Conservation (phyloP, 2,329 filamentous ascomycete species). For the Bipolaris victoriae region DNA sequence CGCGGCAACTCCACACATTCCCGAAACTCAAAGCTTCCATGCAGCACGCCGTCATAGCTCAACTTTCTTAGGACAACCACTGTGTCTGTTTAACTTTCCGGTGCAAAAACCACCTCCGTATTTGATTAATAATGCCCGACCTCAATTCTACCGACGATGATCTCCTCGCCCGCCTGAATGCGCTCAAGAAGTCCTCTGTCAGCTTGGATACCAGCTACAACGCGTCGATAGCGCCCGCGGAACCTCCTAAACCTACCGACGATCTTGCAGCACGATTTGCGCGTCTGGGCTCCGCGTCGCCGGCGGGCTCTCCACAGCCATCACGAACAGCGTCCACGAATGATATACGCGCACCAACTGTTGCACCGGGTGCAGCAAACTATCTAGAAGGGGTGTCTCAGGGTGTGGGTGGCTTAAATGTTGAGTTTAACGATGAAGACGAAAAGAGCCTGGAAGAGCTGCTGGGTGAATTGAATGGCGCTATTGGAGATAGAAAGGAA, state of each 20-base stretch:
- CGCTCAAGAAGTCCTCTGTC: slow-evolving; percentile 54
- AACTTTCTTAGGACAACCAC: neutral
- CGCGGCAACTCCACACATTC: slow-evolving; percentile 19
- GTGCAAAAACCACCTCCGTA: neutral
- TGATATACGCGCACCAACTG: slow-evolving; percentile 25
- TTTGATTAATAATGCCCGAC: slow-evolving; percentile 19
- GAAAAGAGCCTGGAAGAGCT: slow-evolving; percentile 57
- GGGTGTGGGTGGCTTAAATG: slow-evolving; percentile 32
- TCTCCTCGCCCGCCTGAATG: slow-evolving; percentile 57
- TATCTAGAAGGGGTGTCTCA: slow-evolving; percentile 43
- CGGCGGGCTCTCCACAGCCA: slow-evolving; percentile 35
- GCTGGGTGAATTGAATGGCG: slow-evolving; percentile 49
- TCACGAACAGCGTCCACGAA: slow-evolving; percentile 29
- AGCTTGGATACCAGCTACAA: slow-evolving; percentile 38
- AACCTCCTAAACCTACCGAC: slow-evolving; percentile 28
- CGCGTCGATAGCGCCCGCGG: slow-evolving; percentile 23
- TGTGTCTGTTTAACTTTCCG: neutral
- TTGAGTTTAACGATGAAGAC: slow-evolving; percentile 47
- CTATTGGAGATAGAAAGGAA: slow-evolving; percentile 41
- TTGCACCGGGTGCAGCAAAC: slow-evolving; percentile 43
- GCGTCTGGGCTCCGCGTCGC: slow-evolving; percentile 41
- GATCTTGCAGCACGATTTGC: slow-evolving; percentile 49
- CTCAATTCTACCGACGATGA: slow-evolving; percentile 44
- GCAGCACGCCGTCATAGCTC: slow-evolving; percentile 10
- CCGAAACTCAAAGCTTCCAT: slow-evolving; percentile 16